Conservation (phyloP, 2,329 filamentous ascomycete genomes). For the Phoma sp. region DNA sequence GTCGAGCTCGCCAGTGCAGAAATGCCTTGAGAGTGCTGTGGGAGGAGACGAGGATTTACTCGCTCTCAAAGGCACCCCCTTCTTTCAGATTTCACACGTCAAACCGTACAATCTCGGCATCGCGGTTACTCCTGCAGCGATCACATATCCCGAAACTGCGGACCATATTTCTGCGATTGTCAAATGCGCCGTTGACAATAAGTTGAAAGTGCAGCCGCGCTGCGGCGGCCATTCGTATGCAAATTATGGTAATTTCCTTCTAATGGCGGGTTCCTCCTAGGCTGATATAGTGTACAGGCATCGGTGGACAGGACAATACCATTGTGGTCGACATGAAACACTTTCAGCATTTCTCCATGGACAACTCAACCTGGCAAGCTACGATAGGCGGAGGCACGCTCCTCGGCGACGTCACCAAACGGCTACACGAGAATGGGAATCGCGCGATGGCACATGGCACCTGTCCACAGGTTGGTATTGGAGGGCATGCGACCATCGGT, state of each 20-base stretch:
- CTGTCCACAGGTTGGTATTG: conserved; percentile 47
- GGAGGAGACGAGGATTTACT: conserved; percentile 33
- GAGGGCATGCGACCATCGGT: conserved; percentile 48
- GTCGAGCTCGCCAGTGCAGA: conserved; percentile 35
- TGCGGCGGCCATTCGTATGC: conserved; percentile 71
- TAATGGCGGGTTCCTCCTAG: background rate
- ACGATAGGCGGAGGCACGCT: conserved; percentile 60
- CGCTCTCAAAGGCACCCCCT: conserved; percentile 31
- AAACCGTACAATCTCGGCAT: conserved; percentile 50
- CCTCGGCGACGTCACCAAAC: conserved; percentile 50
- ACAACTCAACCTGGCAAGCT: conserved; percentile 54
- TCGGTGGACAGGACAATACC: conserved; percentile 57
- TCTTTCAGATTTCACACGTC: conserved; percentile 43
- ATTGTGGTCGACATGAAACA: conserved; percentile 60
- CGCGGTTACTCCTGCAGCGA: conserved; percentile 58
- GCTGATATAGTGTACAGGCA: conserved; percentile 35
- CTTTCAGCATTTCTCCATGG: conserved; percentile 56
- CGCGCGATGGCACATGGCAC: conserved; percentile 59
- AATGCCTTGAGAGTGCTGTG: conserved; percentile 40
- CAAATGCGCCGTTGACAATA: conserved; percentile 62
- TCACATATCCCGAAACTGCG: conserved; percentile 62
- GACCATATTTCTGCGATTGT: conserved; percentile 64
- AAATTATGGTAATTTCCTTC: conserved; percentile 46
- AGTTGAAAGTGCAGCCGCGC: conserved; percentile 65
- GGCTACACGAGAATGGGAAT: conserved; percentile 44